Percentiles rank a stretch among this genome's conserved stretches.
phyloP scores from a whole-genome alignment of 2,329 filamentous ascomycete genomes.

The Trichoderma pleuroti region DNA sequence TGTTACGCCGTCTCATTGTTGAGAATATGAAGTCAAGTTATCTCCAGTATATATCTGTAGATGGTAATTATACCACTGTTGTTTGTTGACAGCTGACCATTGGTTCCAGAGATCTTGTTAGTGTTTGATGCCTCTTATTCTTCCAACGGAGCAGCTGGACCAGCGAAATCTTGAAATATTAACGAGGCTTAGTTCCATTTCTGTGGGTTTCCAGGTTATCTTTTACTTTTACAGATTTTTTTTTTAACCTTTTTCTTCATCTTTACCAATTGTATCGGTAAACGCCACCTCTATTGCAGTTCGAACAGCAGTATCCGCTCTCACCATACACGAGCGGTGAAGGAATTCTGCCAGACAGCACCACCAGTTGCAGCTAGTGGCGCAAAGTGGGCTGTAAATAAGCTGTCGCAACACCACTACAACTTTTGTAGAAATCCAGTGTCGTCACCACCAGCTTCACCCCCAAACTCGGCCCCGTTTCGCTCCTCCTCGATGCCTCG shows the following conservation, averaged over 20 bases:
- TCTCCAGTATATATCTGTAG: background rate
- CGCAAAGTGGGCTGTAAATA: background rate
- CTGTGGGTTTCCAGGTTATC: background rate
- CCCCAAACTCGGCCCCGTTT: background rate
- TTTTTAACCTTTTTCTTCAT: background rate
- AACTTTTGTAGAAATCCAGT: background rate
- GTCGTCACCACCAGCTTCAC: background rate
- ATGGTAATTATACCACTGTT: background rate
- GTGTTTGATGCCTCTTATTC: background rate
- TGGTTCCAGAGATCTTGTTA: background rate
- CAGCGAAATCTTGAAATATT: background rate
- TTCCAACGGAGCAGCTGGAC: background rate
- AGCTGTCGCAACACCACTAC: slow-evolving; percentile 8
- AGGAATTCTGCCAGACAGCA: slow-evolving; percentile 31
- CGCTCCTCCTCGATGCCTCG: slow-evolving; percentile 29
- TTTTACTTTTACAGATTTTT: background rate
- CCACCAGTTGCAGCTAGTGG: background rate
- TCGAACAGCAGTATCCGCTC: too few species aligned
- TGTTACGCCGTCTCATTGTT: too few species aligned
- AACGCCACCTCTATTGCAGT: too few species aligned
- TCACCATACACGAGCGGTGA: slow-evolving; percentile 38
- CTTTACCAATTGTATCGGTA: background rate
- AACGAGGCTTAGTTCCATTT: background rate
- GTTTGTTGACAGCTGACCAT: background rate
- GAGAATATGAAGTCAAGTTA: background rate